Evolutionary conservation across 1,284 basidiomycete genomes (phyloP).

Genomic region (Sparassis latifolia): DNA sequence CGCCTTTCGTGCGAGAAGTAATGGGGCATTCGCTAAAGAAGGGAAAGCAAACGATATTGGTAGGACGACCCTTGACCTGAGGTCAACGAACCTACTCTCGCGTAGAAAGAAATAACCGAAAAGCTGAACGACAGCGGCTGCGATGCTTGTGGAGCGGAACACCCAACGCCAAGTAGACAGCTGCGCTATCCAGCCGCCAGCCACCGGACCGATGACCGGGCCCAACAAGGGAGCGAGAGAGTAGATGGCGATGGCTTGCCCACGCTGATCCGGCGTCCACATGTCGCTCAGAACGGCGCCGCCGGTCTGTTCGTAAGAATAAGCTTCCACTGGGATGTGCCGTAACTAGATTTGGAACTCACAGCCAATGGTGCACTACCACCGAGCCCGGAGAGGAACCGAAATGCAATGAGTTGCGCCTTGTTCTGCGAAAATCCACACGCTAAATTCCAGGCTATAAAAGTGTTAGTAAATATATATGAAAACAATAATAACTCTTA

Average conservation of each 20-base stretch:
- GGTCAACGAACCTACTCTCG: slow-evolving; percentile 49
- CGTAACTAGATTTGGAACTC: slow-evolving; percentile 7
- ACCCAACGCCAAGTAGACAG: slow-evolving; percentile 63
- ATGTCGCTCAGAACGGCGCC: slow-evolving; percentile 69
- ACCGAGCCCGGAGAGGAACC: slow-evolving; percentile 55
- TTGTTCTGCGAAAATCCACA: slow-evolving; percentile 58
- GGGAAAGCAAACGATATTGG: background rate
- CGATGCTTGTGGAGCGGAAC: slow-evolving; percentile 59
- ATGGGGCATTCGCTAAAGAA: slow-evolving; percentile 50
- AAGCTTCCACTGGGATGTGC: background rate
- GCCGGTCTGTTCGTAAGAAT: slow-evolving; percentile 36
- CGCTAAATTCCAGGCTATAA: slow-evolving; percentile 50
- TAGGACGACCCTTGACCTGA: background rate
- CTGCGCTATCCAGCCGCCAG: slow-evolving; percentile 59
- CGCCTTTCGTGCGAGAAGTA: slow-evolving; percentile 57
- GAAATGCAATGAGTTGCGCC: slow-evolving; percentile 52
- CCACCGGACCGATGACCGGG: slow-evolving; percentile 59
- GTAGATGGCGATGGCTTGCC: slow-evolving; percentile 62
- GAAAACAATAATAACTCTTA: slow-evolving; percentile 17
- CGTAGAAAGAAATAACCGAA: slow-evolving; percentile 51
- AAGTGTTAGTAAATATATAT: background rate
- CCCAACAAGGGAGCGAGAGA: slow-evolving; percentile 59
- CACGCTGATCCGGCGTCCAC: slow-evolving; percentile 64
- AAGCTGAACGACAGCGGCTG: slow-evolving; percentile 41
- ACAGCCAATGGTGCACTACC: slow-evolving; percentile 57